These are phyloP conservation scores for Phytophthora sp. DNA, from an alignment of 352 stramenopile genomes.

Conservation along the genomic window DNA sequence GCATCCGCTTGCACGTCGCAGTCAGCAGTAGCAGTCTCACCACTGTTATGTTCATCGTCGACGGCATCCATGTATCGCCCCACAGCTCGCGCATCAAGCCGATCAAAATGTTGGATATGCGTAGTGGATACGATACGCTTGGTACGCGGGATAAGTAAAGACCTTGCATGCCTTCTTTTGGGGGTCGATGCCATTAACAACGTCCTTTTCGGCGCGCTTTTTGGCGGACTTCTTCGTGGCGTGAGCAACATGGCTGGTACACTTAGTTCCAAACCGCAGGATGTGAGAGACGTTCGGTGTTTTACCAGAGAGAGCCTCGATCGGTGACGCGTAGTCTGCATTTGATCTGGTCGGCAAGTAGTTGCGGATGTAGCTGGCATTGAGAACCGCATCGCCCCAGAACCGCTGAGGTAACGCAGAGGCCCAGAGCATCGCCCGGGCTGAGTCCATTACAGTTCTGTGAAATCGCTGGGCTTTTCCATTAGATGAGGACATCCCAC, in stretches of 20 bases:
- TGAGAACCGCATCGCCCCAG: slow-evolving; percentile 8
- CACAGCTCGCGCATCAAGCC: background rate
- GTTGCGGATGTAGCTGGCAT: slow-evolving; percentile 10
- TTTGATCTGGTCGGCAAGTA: slow-evolving; percentile 6
- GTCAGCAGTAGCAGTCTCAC: too few relatives aligned
- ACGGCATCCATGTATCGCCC: slow-evolving; percentile 1
- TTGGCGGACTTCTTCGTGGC: background rate
- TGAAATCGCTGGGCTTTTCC: slow-evolving; percentile 3
- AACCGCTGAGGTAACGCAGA: slow-evolving; percentile 1
- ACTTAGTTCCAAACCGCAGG: slow-evolving; percentile 5
- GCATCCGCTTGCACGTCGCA: too few relatives aligned
- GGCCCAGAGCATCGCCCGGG: slow-evolving; percentile 10
- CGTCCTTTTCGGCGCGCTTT: slow-evolving; percentile 1
- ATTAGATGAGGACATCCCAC: slow-evolving; percentile 8
- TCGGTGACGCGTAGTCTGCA: background rate
- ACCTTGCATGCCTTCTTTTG: slow-evolving; percentile 1
- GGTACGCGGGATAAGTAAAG: background rate
- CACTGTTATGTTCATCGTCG: too few relatives aligned
- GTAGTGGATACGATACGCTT: background rate
- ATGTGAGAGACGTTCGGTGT: slow-evolving; percentile 1
- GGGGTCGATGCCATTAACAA: background rate
- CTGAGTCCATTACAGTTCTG: slow-evolving; percentile 10
- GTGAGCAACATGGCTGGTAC: background rate
- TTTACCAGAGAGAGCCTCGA: slow-evolving; percentile 1
- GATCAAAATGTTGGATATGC: background rate